phyloP scores from a whole-genome alignment of 139 green algal genomes.

The Chlorella sp. region DNA sequence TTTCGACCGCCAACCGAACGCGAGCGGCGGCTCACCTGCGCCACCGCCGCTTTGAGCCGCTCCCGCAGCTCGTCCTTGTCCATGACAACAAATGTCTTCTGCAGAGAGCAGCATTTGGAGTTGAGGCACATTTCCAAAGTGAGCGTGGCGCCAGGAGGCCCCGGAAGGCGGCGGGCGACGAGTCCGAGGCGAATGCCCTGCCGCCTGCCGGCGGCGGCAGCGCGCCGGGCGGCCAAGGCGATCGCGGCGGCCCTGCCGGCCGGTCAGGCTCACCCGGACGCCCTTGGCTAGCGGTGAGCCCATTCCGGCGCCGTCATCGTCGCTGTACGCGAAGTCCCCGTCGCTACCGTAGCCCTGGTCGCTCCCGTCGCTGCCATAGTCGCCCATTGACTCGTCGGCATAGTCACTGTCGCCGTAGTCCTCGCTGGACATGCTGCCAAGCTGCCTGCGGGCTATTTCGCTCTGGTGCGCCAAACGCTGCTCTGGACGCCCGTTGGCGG shows the following conservation, averaged over 20 bases:
- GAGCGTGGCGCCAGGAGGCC: background rate
- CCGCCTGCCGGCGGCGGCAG: background rate
- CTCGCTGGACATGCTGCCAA: too few species aligned
- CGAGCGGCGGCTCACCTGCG: background rate
- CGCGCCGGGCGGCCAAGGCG: background rate
- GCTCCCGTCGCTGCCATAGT: background rate
- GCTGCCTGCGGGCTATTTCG: too few species aligned
- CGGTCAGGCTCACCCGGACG: background rate
- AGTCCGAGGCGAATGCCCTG: background rate
- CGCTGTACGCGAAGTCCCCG: conserved; percentile 5
- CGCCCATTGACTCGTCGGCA: background rate
- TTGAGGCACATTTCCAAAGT: too few species aligned
- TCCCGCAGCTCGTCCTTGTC: conserved; percentile 27
- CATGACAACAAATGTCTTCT: conserved; percentile 24
- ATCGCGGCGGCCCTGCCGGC: background rate
- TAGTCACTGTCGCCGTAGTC: conserved; percentile 9
- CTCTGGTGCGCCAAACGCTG: too few species aligned
- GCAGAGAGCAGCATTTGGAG: background rate
- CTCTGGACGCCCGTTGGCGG: too few species aligned
- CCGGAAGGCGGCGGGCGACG: background rate
- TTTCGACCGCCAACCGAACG: too few species aligned
- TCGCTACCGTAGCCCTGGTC: background rate
- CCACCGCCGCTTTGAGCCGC: conserved; percentile 7
- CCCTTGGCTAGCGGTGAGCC: conserved; percentile 13
- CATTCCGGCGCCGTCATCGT: background rate